A percentile compares a stretch with the other conserved stretches of the same genome.
Evolutionary conservation across 2,329 filamentous ascomycete genomes (phyloP).

Genomic region (Fonsecaea pedrosoi): DNA sequence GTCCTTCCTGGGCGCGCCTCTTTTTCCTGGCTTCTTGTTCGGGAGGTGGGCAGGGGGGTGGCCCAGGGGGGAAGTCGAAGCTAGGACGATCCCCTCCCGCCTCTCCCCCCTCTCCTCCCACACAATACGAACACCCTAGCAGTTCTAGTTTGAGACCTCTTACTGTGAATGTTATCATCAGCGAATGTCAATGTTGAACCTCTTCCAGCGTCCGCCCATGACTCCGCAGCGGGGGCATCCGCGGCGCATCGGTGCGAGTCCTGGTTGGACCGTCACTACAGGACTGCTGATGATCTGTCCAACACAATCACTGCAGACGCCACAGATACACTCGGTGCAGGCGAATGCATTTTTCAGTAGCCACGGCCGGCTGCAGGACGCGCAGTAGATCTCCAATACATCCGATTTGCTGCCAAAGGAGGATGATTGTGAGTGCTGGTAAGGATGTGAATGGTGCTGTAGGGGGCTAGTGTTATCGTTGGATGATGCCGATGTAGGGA

Average conservation of each 20-base stretch:
- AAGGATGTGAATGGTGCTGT: conserved; percentile 44
- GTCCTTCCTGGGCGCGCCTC: conserved; percentile 25
- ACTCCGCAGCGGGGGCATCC: conserved; percentile 56
- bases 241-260: conserved; percentile 46
- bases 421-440: conserved; percentile 62
- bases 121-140: conserved; percentile 15
- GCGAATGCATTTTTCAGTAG: conserved; percentile 84
- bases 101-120: conserved; percentile 17
- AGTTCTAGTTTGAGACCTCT: conserved; percentile 22
- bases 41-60: conserved; percentile 19
- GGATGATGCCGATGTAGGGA: conserved; percentile 66
- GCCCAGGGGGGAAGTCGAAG: background rate
- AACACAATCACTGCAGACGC: conserved; percentile 86
- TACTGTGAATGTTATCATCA: conserved; percentile 43
- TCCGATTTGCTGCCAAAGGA: conserved; percentile 51
- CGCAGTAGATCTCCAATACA: conserved; percentile 87
- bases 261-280: conserved; percentile 43
- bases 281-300: conserved; percentile 53
- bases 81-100: conserved; percentile 4
- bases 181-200: conserved; percentile 55
- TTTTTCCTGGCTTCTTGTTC: conserved; percentile 19
- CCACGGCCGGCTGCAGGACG: conserved; percentile 80
- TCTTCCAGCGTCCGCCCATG: conserved; percentile 56
- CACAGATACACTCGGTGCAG: conserved; percentile 95
- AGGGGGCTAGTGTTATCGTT: conserved; percentile 69